phyloP scores from a whole-genome alignment of 2,329 filamentous ascomycete genomes.

The Colletotrichum sansevieriae region DNA sequence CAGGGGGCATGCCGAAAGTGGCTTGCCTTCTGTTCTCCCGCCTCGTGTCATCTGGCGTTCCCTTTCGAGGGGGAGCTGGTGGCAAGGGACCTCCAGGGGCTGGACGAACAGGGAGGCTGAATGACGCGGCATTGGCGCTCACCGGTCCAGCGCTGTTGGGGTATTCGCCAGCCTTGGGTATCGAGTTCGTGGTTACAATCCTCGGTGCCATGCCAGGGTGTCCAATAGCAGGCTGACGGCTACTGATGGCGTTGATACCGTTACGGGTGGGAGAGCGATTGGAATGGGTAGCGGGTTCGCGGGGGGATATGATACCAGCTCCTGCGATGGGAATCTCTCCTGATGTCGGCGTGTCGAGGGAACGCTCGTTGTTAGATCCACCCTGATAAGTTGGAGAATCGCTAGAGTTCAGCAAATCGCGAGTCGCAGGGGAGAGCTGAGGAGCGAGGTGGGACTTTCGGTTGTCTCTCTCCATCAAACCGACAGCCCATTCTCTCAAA shows the following conservation, averaged over 20 bases:
- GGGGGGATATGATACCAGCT: constrained; percentile 66
- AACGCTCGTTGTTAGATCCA: constrained; percentile 59
- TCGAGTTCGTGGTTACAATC: constrained; percentile 64
- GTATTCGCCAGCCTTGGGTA: constrained; percentile 60
- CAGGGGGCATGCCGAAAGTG: constrained; percentile 63
- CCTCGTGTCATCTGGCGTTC: constrained; percentile 66
- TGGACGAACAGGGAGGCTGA: constrained; percentile 74
- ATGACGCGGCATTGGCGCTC: constrained; percentile 64
- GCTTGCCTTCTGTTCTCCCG: constrained; percentile 67
- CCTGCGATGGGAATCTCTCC: constrained; percentile 78
- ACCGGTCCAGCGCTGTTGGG: constrained; percentile 55
- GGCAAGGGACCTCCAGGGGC: constrained; percentile 71
- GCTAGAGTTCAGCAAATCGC: constrained; percentile 77
- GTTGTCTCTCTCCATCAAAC: constrained; percentile 94
- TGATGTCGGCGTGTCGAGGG: constrained; percentile 74
- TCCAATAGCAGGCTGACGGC: constrained; percentile 49
- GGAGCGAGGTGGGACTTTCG: constrained; percentile 93
- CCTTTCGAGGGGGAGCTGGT: constrained; percentile 71
- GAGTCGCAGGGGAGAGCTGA: constrained; percentile 81
- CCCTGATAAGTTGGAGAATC: constrained; percentile 67
- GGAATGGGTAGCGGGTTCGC: constrained; percentile 60
- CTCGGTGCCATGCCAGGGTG: constrained; percentile 68
- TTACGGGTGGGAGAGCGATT: constrained; percentile 67
- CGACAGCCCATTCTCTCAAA: constrained; percentile 91
- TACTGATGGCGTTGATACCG: constrained; percentile 61